Conservation (phyloP, 331 rosid species). For the Saraca asoca region DNA sequence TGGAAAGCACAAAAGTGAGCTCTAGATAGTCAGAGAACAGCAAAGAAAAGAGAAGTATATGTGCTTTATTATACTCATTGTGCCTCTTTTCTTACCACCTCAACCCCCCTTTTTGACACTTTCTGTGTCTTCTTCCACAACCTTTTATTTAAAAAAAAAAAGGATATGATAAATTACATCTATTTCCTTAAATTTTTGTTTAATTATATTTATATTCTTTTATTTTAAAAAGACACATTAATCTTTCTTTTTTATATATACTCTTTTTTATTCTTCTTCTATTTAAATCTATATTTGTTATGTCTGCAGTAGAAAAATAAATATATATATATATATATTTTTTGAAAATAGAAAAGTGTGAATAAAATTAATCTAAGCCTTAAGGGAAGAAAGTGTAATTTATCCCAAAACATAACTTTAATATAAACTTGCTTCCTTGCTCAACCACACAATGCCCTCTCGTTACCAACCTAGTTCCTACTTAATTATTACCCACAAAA, state of each 20-base stretch:
- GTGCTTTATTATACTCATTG: conserved; percentile 32
- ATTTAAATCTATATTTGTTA: no score
- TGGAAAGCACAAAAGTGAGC: conserved; percentile 40
- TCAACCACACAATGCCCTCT: conserved; percentile 22
- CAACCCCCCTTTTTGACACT: conserved; percentile 38
- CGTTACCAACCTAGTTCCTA: conserved; percentile 23
- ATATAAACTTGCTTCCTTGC: conserved; percentile 30
- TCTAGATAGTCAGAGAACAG: conserved; percentile 34
- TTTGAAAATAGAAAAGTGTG: no score
- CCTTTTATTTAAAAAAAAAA: not conserved
- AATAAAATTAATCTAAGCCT: no score
- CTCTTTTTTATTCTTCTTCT: no score
- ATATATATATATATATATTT: no score
- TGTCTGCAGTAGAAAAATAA: no score
- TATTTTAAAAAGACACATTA: no score
- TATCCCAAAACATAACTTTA: not conserved
- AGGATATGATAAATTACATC: no score
- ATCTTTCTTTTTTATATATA: no score
- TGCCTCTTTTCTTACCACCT: conserved; percentile 51
- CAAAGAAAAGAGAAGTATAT: conserved; percentile 27
- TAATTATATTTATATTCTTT: no score
- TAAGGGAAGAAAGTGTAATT: no score
- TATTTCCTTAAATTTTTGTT: no score
- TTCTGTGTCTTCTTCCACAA: conserved; percentile 17
- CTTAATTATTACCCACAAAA: conserved; percentile 30